A percentile compares a stretch with the other conserved stretches of the same genome.
Evolutionary conservation across 169 alveolate species (phyloP).

Genomic region (Babesia bovis): DNA sequence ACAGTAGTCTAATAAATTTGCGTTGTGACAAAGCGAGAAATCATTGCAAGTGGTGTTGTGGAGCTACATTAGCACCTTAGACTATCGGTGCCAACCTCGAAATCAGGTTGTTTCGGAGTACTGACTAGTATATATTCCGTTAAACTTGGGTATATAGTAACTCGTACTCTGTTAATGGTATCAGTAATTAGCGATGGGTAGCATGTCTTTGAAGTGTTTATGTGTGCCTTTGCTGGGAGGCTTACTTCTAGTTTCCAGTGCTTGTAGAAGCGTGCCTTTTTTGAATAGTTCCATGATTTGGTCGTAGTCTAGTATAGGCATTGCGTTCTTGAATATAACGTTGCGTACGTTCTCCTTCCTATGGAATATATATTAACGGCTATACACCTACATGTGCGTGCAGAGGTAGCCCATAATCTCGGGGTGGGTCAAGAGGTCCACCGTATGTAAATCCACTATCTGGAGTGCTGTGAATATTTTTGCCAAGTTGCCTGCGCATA

Average conservation of each 20-base stretch:
- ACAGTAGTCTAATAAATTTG: slow-evolving; percentile 29
- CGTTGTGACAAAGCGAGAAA: slow-evolving; percentile 19
- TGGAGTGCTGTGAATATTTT: slow-evolving; percentile 56
- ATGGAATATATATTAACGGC: background rate
- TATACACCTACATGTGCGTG: slow-evolving; percentile 45
- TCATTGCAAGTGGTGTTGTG: too few species aligned
- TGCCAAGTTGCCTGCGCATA: slow-evolving; percentile 57
- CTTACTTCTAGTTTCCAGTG: slow-evolving; percentile 22
- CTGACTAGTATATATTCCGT: too few species aligned
- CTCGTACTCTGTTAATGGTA: background rate
- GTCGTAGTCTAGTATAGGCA: slow-evolving; percentile 53
- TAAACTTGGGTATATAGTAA: background rate
- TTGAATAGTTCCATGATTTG: slow-evolving; percentile 56
- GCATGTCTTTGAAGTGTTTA: slow-evolving; percentile 37
- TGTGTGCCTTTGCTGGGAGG: slow-evolving; percentile 4
- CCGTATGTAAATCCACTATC: slow-evolving; percentile 43
- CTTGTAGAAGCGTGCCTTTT: slow-evolving; percentile 64
- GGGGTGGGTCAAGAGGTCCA: slow-evolving; percentile 52
- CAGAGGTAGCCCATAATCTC: slow-evolving; percentile 56
- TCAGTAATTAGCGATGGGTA: slow-evolving; percentile 62
- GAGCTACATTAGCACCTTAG: too few species aligned
- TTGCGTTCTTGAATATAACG: slow-evolving; percentile 57
- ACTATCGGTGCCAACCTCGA: too few species aligned
- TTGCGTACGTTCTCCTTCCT: slow-evolving; percentile 49
- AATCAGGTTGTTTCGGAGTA: too few species aligned